phyloP scores from a whole-genome alignment of 2,329 filamentous ascomycete species.

The Fusarium graminum region DNA sequence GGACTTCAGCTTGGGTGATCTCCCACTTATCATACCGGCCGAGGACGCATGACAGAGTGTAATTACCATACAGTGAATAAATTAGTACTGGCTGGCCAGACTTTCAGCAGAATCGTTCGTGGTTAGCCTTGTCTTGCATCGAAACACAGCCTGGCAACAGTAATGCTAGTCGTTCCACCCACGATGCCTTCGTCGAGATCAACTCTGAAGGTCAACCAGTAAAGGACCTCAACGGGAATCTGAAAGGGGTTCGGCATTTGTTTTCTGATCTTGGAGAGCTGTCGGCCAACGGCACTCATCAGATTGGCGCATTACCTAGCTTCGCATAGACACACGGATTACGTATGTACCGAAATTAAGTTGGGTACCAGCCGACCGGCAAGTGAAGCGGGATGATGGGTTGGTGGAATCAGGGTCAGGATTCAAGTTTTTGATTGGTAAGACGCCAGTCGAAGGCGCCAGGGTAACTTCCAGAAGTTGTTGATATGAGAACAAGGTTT shows the following conservation, averaged over 20 bases:
- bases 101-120: constrained; percentile 17
- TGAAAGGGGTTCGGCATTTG: constrained; percentile 26
- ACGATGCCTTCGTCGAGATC: background rate
- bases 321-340: constrained; percentile 25
- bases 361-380: constrained; percentile 39
- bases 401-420: constrained; percentile 21
- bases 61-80: background rate
- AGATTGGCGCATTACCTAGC: constrained; percentile 30
- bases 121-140: constrained; percentile 37
- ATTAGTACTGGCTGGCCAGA: constrained; percentile 10
- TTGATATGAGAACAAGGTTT: constrained; percentile 45
- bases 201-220: background rate
- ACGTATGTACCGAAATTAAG: constrained; percentile 40
- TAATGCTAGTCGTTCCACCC: constrained; percentile 11
- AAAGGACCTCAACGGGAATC: background rate
- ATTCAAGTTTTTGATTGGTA: constrained; percentile 34
- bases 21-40: background rate
- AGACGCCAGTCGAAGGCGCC: constrained; percentile 24
- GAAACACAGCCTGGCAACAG: constrained; percentile 27
- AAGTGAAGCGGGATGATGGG: constrained; percentile 41
- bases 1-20: background rate
- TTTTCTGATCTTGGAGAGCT: constrained; percentile 13
- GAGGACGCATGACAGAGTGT: background rate
- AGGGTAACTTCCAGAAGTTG: constrained; percentile 47
- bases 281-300: constrained; percentile 17